Evolutionary conservation across 257 asterid genomes (phyloP).

Genomic region (Nicotiana sylvestris): DNA sequence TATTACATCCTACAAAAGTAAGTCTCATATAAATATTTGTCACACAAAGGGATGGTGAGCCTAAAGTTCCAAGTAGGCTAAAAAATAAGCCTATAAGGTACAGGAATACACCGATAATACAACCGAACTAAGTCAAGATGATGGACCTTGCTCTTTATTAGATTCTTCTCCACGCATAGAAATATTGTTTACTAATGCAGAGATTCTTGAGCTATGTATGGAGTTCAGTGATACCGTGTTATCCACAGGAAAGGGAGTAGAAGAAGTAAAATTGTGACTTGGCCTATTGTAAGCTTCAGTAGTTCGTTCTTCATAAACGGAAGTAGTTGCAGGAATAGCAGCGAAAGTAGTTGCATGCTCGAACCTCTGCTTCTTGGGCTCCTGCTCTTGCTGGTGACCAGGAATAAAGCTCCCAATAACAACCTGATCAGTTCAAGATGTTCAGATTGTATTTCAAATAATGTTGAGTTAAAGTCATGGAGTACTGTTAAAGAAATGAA

Average conservation of each 20-base stretch:
- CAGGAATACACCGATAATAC: slow-evolving; percentile 30
- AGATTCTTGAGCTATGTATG: slow-evolving; percentile 33
- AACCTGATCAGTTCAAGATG: slow-evolving; percentile 40
- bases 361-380: slow-evolving; percentile 56
- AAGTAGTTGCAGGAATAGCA: slow-evolving; percentile 36
- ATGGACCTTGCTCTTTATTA: slow-evolving; percentile 42
- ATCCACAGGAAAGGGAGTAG: slow-evolving; percentile 48
- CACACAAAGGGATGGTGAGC: slow-evolving; percentile 37
- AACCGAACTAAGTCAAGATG: slow-evolving; percentile 35
- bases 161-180: slow-evolving; percentile 44
- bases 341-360: slow-evolving; percentile 47
- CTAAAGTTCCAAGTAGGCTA: slow-evolving; percentile 30
- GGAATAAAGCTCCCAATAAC: slow-evolving; percentile 76
- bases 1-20: slow-evolving; percentile 14
- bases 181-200: slow-evolving; percentile 33
- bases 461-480: background rate
- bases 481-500: background rate
- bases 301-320: slow-evolving; percentile 41
- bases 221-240: slow-evolving; percentile 37
- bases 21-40: background rate
- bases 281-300: slow-evolving; percentile 33
- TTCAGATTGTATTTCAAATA: slow-evolving; percentile 8
- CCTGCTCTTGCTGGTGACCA: slow-evolving; percentile 39
- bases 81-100: background rate
- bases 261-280: slow-evolving; percentile 34